Percentiles rank a stretch among this genome's conserved stretches.
These are phyloP conservation scores for Sphaerosporella brunnea DNA, from an alignment of 495 filamentous ascomycete species.

Conservation along the genomic window DNA sequence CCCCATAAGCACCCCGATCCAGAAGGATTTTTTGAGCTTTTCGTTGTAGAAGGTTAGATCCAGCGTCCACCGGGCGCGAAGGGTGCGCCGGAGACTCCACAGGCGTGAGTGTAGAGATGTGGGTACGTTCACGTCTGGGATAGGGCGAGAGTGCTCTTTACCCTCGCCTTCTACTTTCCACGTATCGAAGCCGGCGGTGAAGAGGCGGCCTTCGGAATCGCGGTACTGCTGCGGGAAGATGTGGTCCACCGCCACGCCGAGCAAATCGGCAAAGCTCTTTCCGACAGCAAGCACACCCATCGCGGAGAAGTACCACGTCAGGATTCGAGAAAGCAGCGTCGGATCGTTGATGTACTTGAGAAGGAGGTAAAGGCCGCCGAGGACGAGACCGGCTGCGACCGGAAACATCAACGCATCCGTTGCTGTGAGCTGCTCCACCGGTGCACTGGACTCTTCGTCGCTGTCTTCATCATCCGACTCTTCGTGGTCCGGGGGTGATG, in stretches of 20 bases:
- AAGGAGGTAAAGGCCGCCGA: conserved; percentile 68
- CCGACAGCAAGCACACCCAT: conserved; percentile 60
- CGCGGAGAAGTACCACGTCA: conserved; percentile 68
- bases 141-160: conserved; percentile 3
- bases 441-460: conserved; percentile 40
- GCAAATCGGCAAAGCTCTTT: conserved; percentile 46
- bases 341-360: conserved; percentile 76
- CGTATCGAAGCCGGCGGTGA: conserved; percentile 24
- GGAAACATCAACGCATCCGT: conserved; percentile 79
- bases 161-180: conserved; percentile 14
- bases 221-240: conserved; percentile 52
- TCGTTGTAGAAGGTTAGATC: conserved; percentile 14
- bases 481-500: conserved; percentile 48
- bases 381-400: too few relatives aligned
- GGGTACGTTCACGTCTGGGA: not conserved
- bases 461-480: conserved; percentile 34
- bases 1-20: conserved; percentile 41
- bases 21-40: conserved; percentile 15
- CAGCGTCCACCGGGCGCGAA: conserved; percentile 32
- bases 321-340: too few relatives aligned
- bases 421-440: conserved; percentile 55
- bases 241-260: conserved; percentile 48
- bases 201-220: conserved; percentile 29
- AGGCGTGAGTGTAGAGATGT: too few relatives aligned
- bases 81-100: conserved; percentile 32